Evolutionary conservation across 108 stramenopile genomes (phyloP).

Genomic region (Discostella pseudostelligera): DNA sequence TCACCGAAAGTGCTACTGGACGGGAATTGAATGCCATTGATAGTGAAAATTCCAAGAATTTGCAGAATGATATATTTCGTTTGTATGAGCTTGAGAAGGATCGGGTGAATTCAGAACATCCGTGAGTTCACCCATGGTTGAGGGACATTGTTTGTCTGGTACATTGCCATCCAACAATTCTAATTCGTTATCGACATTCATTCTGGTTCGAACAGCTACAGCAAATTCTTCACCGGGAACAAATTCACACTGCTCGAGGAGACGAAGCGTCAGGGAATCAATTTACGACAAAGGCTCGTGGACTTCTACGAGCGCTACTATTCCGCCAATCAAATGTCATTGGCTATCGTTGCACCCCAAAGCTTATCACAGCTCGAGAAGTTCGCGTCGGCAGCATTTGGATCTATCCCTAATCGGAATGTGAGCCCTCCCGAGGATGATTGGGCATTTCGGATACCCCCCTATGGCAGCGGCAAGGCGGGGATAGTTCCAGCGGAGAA

Average conservation of each 20-base stretch:
- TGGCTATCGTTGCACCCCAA: conserved; percentile 89
- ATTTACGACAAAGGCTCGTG: conserved; percentile 84
- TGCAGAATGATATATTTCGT: conserved; percentile 87
- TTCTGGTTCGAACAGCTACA: conserved; percentile 29
- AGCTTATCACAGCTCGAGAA: conserved; percentile 59
- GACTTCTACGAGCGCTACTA: conserved; percentile 88
- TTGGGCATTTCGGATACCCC: conserved; percentile 61
- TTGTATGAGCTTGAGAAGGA: conserved; percentile 86
- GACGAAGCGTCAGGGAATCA: conserved; percentile 64
- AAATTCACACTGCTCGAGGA: conserved; percentile 73
- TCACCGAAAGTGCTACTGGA: conserved; percentile 78
- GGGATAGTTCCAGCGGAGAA: conserved; percentile 62
- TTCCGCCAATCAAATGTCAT: conserved; percentile 91
- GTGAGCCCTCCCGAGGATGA: conserved; percentile 58
- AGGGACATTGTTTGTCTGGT: no score
- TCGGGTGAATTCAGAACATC: conserved; percentile 82
- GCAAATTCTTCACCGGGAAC: conserved; percentile 95
- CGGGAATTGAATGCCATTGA: conserved; percentile 94
- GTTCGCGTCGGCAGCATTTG: conserved; percentile 77
- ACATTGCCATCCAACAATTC: no score
- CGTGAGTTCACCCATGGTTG: conserved; percentile 29
- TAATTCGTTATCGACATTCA: no score
- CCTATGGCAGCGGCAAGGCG: conserved; percentile 41
- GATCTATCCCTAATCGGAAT: conserved; percentile 66
- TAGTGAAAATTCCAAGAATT: conserved; percentile 92